phyloP scores from a whole-genome alignment of 2,329 filamentous ascomycete species.

The Malbranchea cinnamomea region DNA sequence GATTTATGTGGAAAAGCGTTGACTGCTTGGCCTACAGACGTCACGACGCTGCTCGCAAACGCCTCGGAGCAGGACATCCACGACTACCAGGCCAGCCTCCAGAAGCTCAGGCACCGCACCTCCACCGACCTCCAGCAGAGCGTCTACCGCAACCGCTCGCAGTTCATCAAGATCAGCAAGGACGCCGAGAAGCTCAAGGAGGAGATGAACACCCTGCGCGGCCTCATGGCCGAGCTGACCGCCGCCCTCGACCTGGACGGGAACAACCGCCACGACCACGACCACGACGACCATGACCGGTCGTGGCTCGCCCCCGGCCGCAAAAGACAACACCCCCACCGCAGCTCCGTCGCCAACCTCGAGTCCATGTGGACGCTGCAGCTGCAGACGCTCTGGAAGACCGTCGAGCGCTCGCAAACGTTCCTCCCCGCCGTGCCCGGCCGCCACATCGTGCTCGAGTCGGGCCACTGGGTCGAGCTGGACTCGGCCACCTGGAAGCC shows the following conservation, averaged over 20 bases:
- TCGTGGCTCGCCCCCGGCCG: conserved; percentile 34
- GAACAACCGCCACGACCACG: too few species aligned
- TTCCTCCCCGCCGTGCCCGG: conserved; percentile 81
- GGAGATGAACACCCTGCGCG: conserved; percentile 82
- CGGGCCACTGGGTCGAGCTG: conserved; percentile 84
- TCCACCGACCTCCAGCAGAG: conserved; percentile 81
- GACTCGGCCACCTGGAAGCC: conserved; percentile 97
- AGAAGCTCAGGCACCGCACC: conserved; percentile 62
- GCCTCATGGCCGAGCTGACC: conserved; percentile 86
- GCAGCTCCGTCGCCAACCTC: conserved; percentile 71
- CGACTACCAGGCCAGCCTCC: conserved; percentile 62
- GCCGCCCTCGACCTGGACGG: conserved; percentile 43
- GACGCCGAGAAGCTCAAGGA: conserved; percentile 95
- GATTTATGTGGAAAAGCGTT: conserved; percentile 3
- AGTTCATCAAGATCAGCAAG: conserved; percentile 99
- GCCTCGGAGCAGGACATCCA: conserved; percentile 77
- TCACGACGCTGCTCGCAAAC: conserved; percentile 56
- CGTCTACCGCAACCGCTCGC: conserved; percentile 89
- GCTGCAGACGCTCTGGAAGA: conserved; percentile 77
- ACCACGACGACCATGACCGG: too few species aligned
- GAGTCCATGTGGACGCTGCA: conserved; percentile 55
- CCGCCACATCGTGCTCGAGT: conserved; percentile 89
- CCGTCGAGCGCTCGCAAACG: conserved; percentile 94
- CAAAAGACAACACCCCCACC: conserved; percentile 51
- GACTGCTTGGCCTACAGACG: conserved; percentile 18